phyloP scores from a whole-genome alignment of 495 filamentous ascomycete species.

The Lichenothelia convexa region DNA sequence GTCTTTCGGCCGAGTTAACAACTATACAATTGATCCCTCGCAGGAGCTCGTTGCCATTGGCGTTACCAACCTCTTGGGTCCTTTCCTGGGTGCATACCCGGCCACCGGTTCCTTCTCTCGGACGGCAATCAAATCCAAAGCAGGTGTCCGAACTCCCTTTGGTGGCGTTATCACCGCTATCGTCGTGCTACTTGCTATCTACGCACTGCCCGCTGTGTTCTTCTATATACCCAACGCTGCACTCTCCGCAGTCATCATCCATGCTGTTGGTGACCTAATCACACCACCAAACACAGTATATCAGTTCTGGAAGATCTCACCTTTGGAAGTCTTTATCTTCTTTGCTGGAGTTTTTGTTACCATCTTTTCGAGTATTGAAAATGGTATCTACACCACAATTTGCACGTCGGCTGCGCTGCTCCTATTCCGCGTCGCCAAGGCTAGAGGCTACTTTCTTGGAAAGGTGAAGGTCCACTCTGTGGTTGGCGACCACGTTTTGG shows the following conservation, averaged over 20 bases:
- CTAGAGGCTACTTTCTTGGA: slow-evolving; percentile 74
- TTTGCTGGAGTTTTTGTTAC: slow-evolving; percentile 87
- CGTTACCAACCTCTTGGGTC: slow-evolving; percentile 75
- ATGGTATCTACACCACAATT: slow-evolving; percentile 82
- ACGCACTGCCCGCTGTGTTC: slow-evolving; percentile 80
- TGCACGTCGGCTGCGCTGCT: slow-evolving; percentile 57
- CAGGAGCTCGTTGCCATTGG: slow-evolving; percentile 95
- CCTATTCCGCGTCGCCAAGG: slow-evolving; percentile 68
- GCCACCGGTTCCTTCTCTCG: slow-evolving; percentile 94
- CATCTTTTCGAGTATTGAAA: slow-evolving; percentile 72
- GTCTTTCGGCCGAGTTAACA: slow-evolving; percentile 91
- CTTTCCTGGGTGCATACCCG: slow-evolving; percentile 87
- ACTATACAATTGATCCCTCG: slow-evolving; percentile 94
- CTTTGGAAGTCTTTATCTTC: slow-evolving; percentile 82
- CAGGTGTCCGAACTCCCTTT: slow-evolving; percentile 83
- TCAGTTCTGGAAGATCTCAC: slow-evolving; percentile 88
- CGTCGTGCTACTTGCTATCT: slow-evolving; percentile 87
- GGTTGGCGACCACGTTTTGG: slow-evolving; percentile 62
- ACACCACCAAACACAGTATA: slow-evolving; percentile 87
- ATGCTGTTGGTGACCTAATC: slow-evolving; percentile 89
- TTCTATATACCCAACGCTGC: slow-evolving; percentile 80
- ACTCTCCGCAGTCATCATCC: slow-evolving; percentile 90
- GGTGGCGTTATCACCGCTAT: slow-evolving; percentile 79
- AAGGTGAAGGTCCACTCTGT: slow-evolving; percentile 80
- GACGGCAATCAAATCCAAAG: slow-evolving; percentile 96